Percentiles rank a stretch among this genome's conserved stretches.
Evolutionary conservation across 2,329 filamentous ascomycete species (phyloP).

Genomic region (Ceratocystis ficicola): DNA sequence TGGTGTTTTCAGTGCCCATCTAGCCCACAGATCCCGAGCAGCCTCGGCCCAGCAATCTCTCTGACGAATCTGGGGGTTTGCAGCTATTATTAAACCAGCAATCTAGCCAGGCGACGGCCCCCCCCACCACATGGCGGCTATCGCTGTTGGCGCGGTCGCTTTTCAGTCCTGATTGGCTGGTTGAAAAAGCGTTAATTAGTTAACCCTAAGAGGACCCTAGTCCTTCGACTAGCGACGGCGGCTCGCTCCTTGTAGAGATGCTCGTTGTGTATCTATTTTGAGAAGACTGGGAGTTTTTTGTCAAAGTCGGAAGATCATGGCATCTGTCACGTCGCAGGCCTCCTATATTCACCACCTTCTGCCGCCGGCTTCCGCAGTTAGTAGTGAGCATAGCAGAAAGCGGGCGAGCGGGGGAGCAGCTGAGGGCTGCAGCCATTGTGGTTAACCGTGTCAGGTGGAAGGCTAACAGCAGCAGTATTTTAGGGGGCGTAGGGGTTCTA

Average conservation of each 20-base stretch:
- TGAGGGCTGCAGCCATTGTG: too few relatives aligned
- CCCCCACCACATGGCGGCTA: conserved; percentile 2
- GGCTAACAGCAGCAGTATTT: too few relatives aligned
- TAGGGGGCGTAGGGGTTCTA: too few relatives aligned
- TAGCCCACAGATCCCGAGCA: not conserved
- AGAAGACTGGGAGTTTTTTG: not conserved
- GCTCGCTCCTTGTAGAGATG: not conserved
- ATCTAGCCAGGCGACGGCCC: not conserved
- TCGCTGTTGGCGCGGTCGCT: not conserved
- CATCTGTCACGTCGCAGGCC: not conserved
- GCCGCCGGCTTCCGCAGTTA: not conserved
- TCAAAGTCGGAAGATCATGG: not conserved
- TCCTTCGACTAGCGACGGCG: not conserved
- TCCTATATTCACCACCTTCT: not conserved
- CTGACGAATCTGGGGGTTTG: too few relatives aligned
- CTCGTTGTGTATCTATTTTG: not conserved
- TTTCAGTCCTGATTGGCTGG: not conserved
- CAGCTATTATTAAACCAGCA: conserved; percentile 7
- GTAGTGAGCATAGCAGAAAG: too few relatives aligned
- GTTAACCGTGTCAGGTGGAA: too few relatives aligned
- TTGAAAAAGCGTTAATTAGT: not conserved
- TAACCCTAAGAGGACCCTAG: not conserved
- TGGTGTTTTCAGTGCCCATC: not conserved
- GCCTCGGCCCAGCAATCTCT: too few relatives aligned
- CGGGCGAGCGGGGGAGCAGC: too few relatives aligned